Percentiles rank a stretch among this genome's conserved stretches.
Conservation (phyloP, 2,329 filamentous ascomycete species). For the Bipolaris gigantea region DNA sequence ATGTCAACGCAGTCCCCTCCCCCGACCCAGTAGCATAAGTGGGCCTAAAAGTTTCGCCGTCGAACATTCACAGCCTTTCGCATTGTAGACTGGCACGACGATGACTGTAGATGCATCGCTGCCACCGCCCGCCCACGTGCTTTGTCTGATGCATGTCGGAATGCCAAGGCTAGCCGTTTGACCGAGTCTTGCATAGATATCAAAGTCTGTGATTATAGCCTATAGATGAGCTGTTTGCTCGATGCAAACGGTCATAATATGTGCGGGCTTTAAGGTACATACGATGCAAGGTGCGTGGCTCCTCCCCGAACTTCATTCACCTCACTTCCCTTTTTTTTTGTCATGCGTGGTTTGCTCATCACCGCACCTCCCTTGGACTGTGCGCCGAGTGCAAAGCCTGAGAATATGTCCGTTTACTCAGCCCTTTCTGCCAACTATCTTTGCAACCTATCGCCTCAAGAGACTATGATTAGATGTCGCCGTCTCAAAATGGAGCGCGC, state of each 20-base stretch:
- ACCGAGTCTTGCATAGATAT: conserved; percentile 8
- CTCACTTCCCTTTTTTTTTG: conserved; percentile 19
- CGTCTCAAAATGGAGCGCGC: background rate
- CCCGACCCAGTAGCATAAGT: conserved; percentile 25
- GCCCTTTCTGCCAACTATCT: background rate
- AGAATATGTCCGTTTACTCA: background rate
- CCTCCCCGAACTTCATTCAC: conserved; percentile 19
- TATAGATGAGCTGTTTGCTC: conserved; percentile 14
- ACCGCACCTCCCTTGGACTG: background rate
- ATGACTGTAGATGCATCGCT: conserved; percentile 3
- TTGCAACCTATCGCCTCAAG: background rate
- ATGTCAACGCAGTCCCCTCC: conserved; percentile 35
- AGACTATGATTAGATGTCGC: no score
- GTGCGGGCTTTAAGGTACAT: conserved; percentile 16
- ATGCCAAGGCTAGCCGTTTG: conserved; percentile 1
- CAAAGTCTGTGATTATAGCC: conserved; percentile 21
- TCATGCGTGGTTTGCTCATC: conserved; percentile 8
- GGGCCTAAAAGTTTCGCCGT: conserved; percentile 29
- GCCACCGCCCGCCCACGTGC: background rate
- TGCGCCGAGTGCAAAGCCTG: background rate
- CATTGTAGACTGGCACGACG: conserved; percentile 24
- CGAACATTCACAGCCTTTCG: conserved; percentile 26
- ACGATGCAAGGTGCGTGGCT: conserved; percentile 33
- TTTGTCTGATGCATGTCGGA: conserved; percentile 1
- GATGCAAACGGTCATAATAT: conserved; percentile 12